phyloP scores from a whole-genome alignment of 305 asterid species.

The Solanum aculeatissimum region DNA sequence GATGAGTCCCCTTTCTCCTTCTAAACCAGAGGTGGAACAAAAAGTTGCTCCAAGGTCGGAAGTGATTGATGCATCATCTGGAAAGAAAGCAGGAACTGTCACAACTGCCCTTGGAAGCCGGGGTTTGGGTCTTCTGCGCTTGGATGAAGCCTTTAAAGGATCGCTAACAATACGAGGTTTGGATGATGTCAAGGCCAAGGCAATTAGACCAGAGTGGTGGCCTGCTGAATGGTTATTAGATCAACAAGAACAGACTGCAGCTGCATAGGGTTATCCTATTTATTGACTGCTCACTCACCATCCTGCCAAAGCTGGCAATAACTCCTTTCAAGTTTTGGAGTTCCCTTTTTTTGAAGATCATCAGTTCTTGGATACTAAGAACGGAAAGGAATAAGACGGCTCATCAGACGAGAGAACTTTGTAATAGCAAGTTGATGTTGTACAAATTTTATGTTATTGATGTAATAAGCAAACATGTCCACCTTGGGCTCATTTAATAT shows the following conservation, averaged over 20 bases:
- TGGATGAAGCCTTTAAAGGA: constrained; percentile 53
- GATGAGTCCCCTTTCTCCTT: background rate
- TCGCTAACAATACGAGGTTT: constrained; percentile 35
- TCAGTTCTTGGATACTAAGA: background rate
- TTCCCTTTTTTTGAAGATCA: background rate
- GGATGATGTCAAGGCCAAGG: constrained; percentile 54
- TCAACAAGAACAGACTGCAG: constrained; percentile 25
- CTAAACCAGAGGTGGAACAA: constrained; percentile 38
- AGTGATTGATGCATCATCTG: constrained; percentile 36
- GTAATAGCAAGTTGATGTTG: background rate
- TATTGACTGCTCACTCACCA: background rate
- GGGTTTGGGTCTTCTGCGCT: constrained; percentile 57
- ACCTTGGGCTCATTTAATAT: background rate
- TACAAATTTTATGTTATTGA: background rate
- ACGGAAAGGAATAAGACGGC: background rate
- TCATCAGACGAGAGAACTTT: background rate
- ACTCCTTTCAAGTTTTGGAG: background rate
- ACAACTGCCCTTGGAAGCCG: constrained; percentile 66
- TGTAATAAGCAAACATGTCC: background rate
- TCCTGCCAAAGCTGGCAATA: background rate
- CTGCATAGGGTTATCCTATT: constrained; percentile 21
- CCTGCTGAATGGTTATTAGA: constrained; percentile 56
- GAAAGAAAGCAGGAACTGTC: constrained; percentile 56
- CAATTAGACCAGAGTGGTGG: constrained; percentile 80
- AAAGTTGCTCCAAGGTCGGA: constrained; percentile 57